These are phyloP conservation scores for Solanum pimpinellifolium DNA, from an alignment of 257 asterid species.

Conservation along the genomic window DNA sequence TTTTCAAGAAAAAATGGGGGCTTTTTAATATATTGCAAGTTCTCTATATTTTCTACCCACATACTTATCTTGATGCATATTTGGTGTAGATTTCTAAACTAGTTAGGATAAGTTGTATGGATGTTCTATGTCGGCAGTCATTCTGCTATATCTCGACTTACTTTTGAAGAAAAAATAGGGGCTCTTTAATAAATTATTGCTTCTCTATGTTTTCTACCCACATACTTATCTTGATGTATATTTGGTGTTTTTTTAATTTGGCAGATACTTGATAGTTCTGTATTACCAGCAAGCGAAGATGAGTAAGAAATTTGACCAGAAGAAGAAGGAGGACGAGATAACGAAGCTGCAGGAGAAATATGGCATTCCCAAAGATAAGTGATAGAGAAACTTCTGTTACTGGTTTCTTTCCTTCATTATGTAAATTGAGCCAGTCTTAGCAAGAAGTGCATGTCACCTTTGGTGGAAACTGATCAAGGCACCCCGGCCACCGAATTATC, in stretches of 20 bases:
- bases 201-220: background rate
- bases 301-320: constrained; percentile 90
- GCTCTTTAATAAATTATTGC: background rate
- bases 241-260: background rate
- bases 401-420: background rate
- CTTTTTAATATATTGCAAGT: too few species aligned
- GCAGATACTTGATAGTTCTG: constrained; percentile 55
- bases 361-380: constrained; percentile 65
- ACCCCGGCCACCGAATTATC: background rate
- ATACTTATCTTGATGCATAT: background rate
- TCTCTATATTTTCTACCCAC: too few species aligned
- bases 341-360: constrained; percentile 81
- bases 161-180: background rate
- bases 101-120: background rate
- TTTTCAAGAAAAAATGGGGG: too few species aligned
- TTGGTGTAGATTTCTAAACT: background rate
- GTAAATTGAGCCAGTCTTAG: background rate
- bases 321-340: constrained; percentile 87
- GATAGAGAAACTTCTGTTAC: background rate
- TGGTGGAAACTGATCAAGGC: background rate
- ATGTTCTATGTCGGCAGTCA: background rate
- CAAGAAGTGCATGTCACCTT: background rate
- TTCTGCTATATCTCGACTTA: background rate
- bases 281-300: constrained; percentile 94
- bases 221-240: background rate